A percentile compares a stretch with the other conserved stretches of the same genome.
phyloP scores from a whole-genome alignment of 192 early-diverging fungal species.

The Umbelopsis sp. region DNA sequence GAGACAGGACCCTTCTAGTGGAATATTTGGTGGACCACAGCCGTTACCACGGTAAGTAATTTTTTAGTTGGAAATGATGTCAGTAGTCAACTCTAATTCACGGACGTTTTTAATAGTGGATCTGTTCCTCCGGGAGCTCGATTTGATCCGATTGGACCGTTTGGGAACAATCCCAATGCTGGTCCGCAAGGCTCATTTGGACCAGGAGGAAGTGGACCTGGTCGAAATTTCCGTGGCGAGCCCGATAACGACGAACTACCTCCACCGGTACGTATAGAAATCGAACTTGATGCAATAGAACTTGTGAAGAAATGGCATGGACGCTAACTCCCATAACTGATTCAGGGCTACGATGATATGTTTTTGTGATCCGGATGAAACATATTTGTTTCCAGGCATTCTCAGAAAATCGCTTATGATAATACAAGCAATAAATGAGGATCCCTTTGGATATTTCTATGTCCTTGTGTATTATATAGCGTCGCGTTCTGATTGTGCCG shows the following conservation, averaged over 20 bases:
- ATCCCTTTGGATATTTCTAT: too few relatives aligned
- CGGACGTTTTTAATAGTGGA: conserved; percentile 39
- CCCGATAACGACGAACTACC: conserved; percentile 77
- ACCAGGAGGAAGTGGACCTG: conserved; percentile 31
- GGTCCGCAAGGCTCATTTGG: conserved; percentile 42
- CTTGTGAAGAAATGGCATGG: not conserved
- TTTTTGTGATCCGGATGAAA: conserved; percentile 38
- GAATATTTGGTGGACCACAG: conserved; percentile 58
- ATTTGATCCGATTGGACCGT: conserved; percentile 91
- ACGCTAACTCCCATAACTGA: not conserved
- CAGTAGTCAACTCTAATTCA: not conserved
- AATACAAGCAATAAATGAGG: too few relatives aligned
- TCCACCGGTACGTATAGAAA: conserved; percentile 55
- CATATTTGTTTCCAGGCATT: too few relatives aligned
- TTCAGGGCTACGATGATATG: conserved; percentile 54
- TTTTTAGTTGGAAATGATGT: not conserved
- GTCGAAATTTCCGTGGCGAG: conserved; percentile 53
- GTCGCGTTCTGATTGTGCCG: conserved; percentile 7
- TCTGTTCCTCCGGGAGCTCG: conserved; percentile 85
- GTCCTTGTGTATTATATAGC: not conserved
- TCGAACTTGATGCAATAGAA: not conserved
- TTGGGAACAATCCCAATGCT: conserved; percentile 52
- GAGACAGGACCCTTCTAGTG: conserved; percentile 36
- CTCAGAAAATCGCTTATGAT: too few relatives aligned
- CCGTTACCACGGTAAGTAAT: conserved; percentile 53